Conservation (phyloP, 1,139 yeast genomes). For the Meyerozyma smithsonii region DNA sequence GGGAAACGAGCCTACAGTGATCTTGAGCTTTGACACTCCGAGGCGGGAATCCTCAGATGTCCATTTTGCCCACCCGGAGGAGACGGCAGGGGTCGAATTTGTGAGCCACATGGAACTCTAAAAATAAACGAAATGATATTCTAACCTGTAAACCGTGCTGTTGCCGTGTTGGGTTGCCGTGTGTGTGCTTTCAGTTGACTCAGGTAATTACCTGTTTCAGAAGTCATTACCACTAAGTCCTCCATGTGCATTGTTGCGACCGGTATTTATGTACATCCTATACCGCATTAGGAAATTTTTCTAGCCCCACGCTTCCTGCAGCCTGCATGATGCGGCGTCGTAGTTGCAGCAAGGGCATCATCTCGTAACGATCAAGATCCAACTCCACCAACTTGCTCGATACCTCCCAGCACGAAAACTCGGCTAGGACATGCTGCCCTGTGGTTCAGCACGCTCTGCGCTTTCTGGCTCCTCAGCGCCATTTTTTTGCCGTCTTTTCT, state of each 20-base stretch:
- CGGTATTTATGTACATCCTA: neutral
- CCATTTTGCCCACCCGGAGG: constrained; percentile 5
- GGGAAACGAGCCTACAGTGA: constrained; percentile 5
- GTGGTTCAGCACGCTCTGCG: too few species aligned
- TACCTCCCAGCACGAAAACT: too few species aligned
- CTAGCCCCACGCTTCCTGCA: neutral
- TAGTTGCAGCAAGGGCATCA: neutral
- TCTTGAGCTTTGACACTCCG: constrained; percentile 7
- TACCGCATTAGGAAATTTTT: neutral
- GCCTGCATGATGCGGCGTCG: neutral
- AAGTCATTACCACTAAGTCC: neutral
- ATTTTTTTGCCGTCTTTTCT: too few species aligned
- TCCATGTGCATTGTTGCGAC: neutral
- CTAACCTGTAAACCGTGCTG: too few species aligned
- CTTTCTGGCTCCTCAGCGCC: neutral
- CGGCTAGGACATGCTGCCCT: too few species aligned
- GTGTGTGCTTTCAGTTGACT: neutral
- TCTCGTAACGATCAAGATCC: too few species aligned
- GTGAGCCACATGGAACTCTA: constrained; percentile 1
- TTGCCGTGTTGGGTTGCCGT: too few species aligned
- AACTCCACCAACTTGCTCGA: too few species aligned
- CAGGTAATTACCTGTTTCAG: neutral
- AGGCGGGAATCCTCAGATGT: constrained; percentile 7
- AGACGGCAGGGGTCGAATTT: constrained; percentile 6
- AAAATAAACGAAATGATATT: neutral